phyloP scores from a whole-genome alignment of 305 asterid genomes.

The Fraxinus greggii region DNA sequence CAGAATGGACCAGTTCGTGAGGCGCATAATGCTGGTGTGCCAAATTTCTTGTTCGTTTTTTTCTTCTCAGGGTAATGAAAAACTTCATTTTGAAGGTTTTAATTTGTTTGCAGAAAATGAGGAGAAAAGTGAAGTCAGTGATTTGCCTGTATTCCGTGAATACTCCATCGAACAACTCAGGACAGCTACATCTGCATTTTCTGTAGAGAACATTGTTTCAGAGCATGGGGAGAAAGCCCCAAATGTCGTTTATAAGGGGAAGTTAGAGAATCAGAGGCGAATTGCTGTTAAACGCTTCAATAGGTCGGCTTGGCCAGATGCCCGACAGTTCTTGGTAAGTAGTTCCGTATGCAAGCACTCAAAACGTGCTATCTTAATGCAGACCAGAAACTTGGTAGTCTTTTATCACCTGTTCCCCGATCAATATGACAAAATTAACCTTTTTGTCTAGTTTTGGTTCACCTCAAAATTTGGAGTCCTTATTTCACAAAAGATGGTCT shows the following conservation, averaged over 20 bases:
- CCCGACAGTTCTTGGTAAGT: constrained; percentile 85
- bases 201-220: constrained; percentile 78
- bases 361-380: not conserved
- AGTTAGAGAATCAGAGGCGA: constrained; percentile 71
- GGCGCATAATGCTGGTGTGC: constrained; percentile 51
- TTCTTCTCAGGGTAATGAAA: not conserved
- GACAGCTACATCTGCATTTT: constrained; percentile 83
- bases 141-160: constrained; percentile 78
- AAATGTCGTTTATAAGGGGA: constrained; percentile 85
- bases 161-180: constrained; percentile 79
- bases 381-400: not conserved
- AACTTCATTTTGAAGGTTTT: constrained; percentile 8
- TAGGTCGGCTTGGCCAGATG: constrained; percentile 90
- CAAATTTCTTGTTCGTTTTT: constrained; percentile 4
- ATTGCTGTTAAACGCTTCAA: constrained; percentile 86
- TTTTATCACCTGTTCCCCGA: not conserved
- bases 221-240: constrained; percentile 98
- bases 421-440: not conserved
- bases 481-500: not conserved
- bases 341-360: not conserved
- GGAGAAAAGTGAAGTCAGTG: constrained; percentile 69
- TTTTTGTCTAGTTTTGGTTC: not conserved
- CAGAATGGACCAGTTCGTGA: constrained; percentile 51
- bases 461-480: constrained; percentile 1
- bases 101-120: constrained; percentile 56